Conservation (phyloP, 345 rosid species). For the Chamaenerion angustifolium region DNA sequence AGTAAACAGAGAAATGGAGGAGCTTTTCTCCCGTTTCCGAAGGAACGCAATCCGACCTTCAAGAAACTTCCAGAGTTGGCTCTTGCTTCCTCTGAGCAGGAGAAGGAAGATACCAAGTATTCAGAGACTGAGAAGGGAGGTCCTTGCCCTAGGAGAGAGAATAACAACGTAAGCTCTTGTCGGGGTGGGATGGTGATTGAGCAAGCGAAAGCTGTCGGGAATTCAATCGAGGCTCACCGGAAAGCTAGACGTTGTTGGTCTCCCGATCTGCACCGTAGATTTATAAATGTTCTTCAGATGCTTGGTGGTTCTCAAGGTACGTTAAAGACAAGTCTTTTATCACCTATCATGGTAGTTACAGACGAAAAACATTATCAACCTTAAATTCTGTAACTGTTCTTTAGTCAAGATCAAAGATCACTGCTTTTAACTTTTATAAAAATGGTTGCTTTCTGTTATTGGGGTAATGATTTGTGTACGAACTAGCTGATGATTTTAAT, state of each 20-base stretch:
- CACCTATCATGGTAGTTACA: too few species aligned
- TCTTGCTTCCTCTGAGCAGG: conserved; percentile 29
- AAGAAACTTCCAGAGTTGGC: conserved; percentile 47
- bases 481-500: not conserved
- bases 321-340: too few species aligned
- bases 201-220: conserved; percentile 19
- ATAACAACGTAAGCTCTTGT: conserved; percentile 8
- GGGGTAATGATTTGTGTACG: too few species aligned
- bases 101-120: conserved; percentile 40
- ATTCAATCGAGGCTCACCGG: conserved; percentile 41
- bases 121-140: conserved; percentile 21
- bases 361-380: too few species aligned
- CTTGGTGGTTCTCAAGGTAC: conserved; percentile 99
- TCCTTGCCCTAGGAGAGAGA: conserved; percentile 24
- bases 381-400: too few species aligned
- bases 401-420: too few species aligned
- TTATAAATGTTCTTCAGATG: conserved; percentile 91
- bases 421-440: too few species aligned
- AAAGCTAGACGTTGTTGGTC: conserved; percentile 99
- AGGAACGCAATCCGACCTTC: conserved; percentile 37
- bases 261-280: conserved; percentile 92
- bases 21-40: conserved; percentile 84
- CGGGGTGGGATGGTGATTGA: conserved; percentile 14
- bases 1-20: conserved; percentile 68
- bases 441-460: too few species aligned